Evolutionary conservation across 2,329 filamentous ascomycete species (phyloP).

Genomic region (Xylaria sp.): DNA sequence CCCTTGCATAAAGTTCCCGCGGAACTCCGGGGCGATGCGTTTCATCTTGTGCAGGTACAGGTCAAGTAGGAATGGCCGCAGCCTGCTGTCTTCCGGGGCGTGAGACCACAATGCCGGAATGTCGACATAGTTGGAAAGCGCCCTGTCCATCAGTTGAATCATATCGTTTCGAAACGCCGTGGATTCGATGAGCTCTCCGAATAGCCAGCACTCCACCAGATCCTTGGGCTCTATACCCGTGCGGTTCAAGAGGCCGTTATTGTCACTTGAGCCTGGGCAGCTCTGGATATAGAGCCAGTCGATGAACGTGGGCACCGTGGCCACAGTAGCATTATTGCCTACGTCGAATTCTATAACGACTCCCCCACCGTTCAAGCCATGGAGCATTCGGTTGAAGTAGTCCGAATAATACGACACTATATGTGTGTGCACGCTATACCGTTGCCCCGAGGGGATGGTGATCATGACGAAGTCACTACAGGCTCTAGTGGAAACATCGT

Average conservation of each 20-base stretch:
- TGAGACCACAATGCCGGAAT: neutral
- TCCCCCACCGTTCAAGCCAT: neutral
- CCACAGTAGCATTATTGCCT: neutral
- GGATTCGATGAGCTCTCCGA: slow-evolving; percentile 10
- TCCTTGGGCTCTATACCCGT: neutral
- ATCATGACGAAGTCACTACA: neutral
- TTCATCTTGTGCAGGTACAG: too few species aligned
- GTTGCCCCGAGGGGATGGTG: neutral
- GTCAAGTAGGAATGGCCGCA: neutral
- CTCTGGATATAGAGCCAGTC: slow-evolving; percentile 9
- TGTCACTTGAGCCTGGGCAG: neutral
- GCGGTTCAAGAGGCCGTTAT: neutral
- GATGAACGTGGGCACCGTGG: neutral
- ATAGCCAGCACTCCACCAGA: slow-evolving; percentile 6
- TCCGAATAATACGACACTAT: slow-evolving; percentile 6
- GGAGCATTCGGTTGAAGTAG: slow-evolving; percentile 9
- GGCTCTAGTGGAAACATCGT: neutral
- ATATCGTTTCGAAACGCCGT: slow-evolving; percentile 14
- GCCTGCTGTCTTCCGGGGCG: neutral
- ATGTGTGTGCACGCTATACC: slow-evolving; percentile 5
- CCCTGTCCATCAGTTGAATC: neutral
- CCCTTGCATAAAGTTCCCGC: too few species aligned
- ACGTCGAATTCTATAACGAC: neutral
- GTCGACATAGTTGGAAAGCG: neutral
- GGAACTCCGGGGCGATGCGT: too few species aligned